phyloP scores from a whole-genome alignment of 768 basidiomycete genomes.

The Neoboletus brunneissimus region DNA sequence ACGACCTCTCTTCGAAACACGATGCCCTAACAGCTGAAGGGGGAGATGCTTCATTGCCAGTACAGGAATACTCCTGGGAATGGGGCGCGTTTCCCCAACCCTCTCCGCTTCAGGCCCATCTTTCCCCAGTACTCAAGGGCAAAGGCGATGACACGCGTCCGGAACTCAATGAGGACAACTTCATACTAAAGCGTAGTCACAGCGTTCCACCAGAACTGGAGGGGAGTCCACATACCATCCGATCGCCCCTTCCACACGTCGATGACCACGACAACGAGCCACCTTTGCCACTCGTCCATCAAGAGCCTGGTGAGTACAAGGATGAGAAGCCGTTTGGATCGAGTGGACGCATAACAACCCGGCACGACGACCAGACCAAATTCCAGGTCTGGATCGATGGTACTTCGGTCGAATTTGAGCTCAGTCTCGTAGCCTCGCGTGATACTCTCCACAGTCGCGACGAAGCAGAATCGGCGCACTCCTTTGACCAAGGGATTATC shows the following conservation, averaged over 20 bases:
- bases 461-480: constrained; percentile 51
- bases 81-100: constrained; percentile 89
- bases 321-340: constrained; percentile 38
- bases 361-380: constrained; percentile 55
- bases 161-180: constrained; percentile 20
- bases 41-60: constrained; percentile 18
- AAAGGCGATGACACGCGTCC: constrained; percentile 13
- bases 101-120: constrained; percentile 59
- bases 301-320: constrained; percentile 1
- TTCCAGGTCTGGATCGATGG: constrained; percentile 67
- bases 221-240: constrained; percentile 38
- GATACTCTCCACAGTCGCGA: constrained; percentile 36
- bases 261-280: constrained; percentile 25
- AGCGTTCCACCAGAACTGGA: constrained; percentile 57
- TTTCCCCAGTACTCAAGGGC: constrained; percentile 26
- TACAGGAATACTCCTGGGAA: constrained; percentile 87
- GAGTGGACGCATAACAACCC: constrained; percentile 56
- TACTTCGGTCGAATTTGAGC: constrained; percentile 61
- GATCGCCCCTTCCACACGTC: constrained; percentile 18
- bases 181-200: constrained; percentile 43
- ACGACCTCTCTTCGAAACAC: constrained; percentile 35
- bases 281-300: neutral
- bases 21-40: constrained; percentile 7
- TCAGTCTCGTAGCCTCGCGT: constrained; percentile 54
- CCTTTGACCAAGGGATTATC: constrained; percentile 62